Base-by-base conservation (phyloP, 2,329 filamentous ascomycete species). In the Emericellopsis cladophorae region DNA sequence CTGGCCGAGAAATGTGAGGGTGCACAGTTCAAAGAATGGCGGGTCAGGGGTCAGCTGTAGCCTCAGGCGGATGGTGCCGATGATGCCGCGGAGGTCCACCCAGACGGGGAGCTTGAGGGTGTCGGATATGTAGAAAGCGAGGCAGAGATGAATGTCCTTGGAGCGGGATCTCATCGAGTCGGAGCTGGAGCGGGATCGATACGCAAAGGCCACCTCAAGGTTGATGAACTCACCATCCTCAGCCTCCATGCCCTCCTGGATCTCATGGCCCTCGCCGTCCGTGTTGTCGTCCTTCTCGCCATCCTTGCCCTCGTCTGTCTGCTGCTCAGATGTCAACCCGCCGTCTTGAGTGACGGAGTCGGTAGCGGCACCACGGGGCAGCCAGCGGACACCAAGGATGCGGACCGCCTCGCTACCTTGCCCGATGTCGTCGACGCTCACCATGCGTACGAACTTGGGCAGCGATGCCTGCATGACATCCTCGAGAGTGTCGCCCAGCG, bases 201-300 rank as follows among this genome's bases (percentile, higher is more conserved):
- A 89, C 2, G 83, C 78, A 50, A 88, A 81, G 0, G 80, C 81
- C 14, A 87, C 64, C 53, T 89, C 84, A 40, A 88, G 60, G 51
- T 88, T 88, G 55, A 87, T 71, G 50, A 87, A 87, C 47, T 86
- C 81, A 10, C 82, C 82, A 53, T 86, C 80, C 55, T 86, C 82
- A 2, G 79, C 81, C 49, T 84, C 77, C 78, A 85, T 81, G 2
- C 78, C 79, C 49, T 79, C 69, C 3, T 58, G 58, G 16, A 62
- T 48, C 0, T 54, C 50, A n/a, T 48, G 46, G 46, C 65, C 61
- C 16, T 64, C 50, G 4, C 55, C 55, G 1, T 60, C 51, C 4
- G 50, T 46, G 14, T 62, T 52, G 10, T 60, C 52, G 39, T 64
- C 48, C 8, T 52, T 46, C 6, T 56, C 44, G 34, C 50, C 43